A percentile compares a stretch with the other conserved stretches of the same genome.
These are phyloP conservation scores for Yamadazyma sp. DNA, from an alignment of 805 yeast genomes.

Conservation along the genomic window DNA sequence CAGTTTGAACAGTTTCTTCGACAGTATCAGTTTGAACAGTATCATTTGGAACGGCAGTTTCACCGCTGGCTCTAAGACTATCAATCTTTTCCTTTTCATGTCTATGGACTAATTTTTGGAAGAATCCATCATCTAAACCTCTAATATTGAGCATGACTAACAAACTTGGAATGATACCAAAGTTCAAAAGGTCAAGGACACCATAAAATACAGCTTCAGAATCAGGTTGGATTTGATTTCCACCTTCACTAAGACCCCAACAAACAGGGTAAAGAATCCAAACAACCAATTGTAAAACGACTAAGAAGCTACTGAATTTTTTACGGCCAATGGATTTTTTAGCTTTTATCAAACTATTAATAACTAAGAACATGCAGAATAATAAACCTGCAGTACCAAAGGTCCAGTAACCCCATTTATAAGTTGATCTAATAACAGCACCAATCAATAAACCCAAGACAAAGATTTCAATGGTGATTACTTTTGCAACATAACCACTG, in stretches of 20 bases:
- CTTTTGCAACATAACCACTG: constrained; percentile 39
- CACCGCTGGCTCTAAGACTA: constrained; percentile 44
- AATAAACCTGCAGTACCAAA: constrained; percentile 47
- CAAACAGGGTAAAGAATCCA: constrained; percentile 49
- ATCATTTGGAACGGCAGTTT: constrained; percentile 32
- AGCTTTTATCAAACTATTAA: constrained; percentile 7
- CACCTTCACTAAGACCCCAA: constrained; percentile 62
- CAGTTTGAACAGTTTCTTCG: constrained; percentile 1
- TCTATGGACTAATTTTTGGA: constrained; percentile 13
- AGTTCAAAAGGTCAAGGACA: constrained; percentile 48
- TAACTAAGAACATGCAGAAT: constrained; percentile 34
- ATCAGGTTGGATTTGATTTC: constrained; percentile 57
- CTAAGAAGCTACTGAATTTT: constrained; percentile 13
- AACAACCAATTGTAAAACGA: constrained; percentile 34
- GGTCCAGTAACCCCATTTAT: constrained; percentile 69
- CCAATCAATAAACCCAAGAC: constrained; percentile 58
- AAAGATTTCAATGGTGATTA: constrained; percentile 44
- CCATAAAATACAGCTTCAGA: constrained; percentile 60
- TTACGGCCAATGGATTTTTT: constrained; percentile 7
- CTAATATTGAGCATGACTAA: constrained; percentile 26
- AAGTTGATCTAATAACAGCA: constrained; percentile 48
- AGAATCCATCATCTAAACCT: constrained; percentile 26
- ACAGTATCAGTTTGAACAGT: not conserved
- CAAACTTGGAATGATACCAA: constrained; percentile 40
- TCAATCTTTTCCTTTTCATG: constrained; percentile 20